Percentiles rank a stretch among this genome's conserved stretches.
These are phyloP conservation scores for Endocalyx cinctus DNA, from an alignment of 2,329 filamentous ascomycete species.

Conservation along the genomic window DNA sequence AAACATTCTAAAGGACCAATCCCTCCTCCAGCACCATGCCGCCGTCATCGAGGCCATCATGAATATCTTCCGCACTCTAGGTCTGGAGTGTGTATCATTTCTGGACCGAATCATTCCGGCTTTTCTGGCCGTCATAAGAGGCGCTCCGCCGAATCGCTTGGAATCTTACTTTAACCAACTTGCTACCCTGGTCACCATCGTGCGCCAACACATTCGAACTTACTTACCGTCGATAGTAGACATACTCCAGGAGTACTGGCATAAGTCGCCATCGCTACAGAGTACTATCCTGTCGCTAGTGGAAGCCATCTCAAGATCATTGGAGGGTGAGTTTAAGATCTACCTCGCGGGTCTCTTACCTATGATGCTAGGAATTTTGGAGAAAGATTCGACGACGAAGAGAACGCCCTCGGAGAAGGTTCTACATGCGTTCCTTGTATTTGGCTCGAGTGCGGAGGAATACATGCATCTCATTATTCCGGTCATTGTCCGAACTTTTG, in stretches of 20 bases:
- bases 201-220: conserved; percentile 91
- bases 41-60: conserved; percentile 96
- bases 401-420: conserved; percentile 84
- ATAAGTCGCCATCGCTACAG: conserved; percentile 73
- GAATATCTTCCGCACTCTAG: conserved; percentile 96
- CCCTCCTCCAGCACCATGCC: conserved; percentile 84
- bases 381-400: conserved; percentile 73
- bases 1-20: conserved; percentile 85
- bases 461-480: conserved; percentile 99
- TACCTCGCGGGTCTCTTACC: conserved; percentile 86
- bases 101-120: conserved; percentile 91
- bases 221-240: conserved; percentile 84
- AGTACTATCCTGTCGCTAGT: conserved; percentile 88
- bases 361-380: conserved; percentile 88
- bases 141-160: conserved; percentile 69
- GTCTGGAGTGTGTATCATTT: conserved; percentile 93
- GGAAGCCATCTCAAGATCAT: conserved; percentile 85
- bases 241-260: conserved; percentile 87
- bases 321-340: conserved; percentile 97
- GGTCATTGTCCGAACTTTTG: conserved; percentile 89
- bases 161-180: conserved; percentile 98
- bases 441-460: conserved; percentile 91
- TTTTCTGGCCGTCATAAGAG: conserved; percentile 83
- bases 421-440: conserved; percentile 90
- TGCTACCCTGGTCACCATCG: conserved; percentile 87